phyloP scores from a whole-genome alignment of 805 yeast genomes.

The Saturnispora zaruensis region DNA sequence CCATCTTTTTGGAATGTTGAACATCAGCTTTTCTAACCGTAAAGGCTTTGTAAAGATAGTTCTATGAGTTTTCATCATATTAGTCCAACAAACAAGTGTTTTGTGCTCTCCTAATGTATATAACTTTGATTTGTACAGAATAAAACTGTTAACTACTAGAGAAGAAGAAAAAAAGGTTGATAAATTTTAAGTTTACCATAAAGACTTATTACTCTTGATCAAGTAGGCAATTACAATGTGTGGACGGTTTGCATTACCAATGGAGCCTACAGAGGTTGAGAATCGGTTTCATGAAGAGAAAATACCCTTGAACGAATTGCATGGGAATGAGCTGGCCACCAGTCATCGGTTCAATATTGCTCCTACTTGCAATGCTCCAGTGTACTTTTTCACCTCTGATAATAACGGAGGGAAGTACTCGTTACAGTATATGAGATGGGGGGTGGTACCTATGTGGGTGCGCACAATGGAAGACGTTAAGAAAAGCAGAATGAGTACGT shows the following conservation, averaged over 20 bases:
- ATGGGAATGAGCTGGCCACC: slow-evolving; percentile 6
- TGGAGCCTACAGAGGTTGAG: slow-evolving; percentile 35
- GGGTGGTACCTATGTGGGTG: slow-evolving; percentile 65
- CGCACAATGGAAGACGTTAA: slow-evolving; percentile 27
- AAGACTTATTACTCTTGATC: background rate
- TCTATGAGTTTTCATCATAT: background rate
- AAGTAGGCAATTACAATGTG: slow-evolving; percentile 21
- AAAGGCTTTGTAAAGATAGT: background rate
- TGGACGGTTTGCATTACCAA: slow-evolving; percentile 29
- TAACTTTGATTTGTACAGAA: background rate
- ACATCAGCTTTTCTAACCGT: background rate
- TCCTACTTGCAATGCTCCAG: slow-evolving; percentile 49
- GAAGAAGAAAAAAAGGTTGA: background rate
- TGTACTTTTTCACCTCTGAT: slow-evolving; percentile 17
- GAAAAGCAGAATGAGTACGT: slow-evolving; percentile 38
- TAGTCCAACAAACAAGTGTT: background rate
- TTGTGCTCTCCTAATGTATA: background rate
- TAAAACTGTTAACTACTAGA: background rate
- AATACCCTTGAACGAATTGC: slow-evolving; percentile 20
- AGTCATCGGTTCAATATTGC: slow-evolving; percentile 45
- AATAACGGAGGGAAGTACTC: slow-evolving; percentile 6
- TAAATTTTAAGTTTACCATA: background rate
- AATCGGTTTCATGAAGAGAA: slow-evolving; percentile 29
- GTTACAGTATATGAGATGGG: slow-evolving; percentile 65
- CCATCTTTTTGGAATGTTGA: background rate